Evolutionary conservation across 2,329 filamentous ascomycete genomes (phyloP), one percentile per base, ranked within the genome.

Genomic region (Fusarium coffeatum): DNA sequence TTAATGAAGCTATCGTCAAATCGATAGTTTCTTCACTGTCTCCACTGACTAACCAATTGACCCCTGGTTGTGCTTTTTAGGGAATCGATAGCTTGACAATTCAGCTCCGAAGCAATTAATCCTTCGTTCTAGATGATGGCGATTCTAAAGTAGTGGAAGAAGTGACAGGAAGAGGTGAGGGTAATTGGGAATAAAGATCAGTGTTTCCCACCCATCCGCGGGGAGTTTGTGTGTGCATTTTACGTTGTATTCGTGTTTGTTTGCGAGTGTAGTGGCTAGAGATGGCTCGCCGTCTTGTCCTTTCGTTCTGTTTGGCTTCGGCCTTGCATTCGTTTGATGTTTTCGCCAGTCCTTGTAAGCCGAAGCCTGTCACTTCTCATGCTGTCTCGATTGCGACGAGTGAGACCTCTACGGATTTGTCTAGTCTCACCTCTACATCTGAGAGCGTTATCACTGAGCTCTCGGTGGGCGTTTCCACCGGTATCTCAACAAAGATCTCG

Each of bases 241-340:
- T 8, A 18, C 13, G n/a, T 18, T 27, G 23, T 37, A 15, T 13
- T 15, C 13, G 28, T 30, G 5, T 28, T 28, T 28, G 28, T 9
- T 13, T 50, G 23, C 13, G 40, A 16, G 41, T 10, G 3, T n/a
- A 7, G 20, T 34, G 20, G 12, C 15, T 3, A 28, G n/a, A 56
- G 50, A 65, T 67, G 64, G 64, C 41, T 65, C 55, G 64, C 61
- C 64, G 37, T 67, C 64, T 67, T 28, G 41, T 67, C 64, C 64
- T 48, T 37, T 67, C 64, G 55, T 45, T 67, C 15, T 55, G 34
- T 20, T 16, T 58, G 11, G 50, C 61, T 18, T 46, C 41, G 30
- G 20, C 53, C 20, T 48, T 65, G 22, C 34, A 41, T 34, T 59
- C 55, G 30, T 34, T 47, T 30, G 27, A 37, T 22, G 43, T 27